These are phyloP conservation scores for Dalbergia cochinchinensis DNA, from an alignment of 306 rosid species.

Conservation along the genomic window DNA sequence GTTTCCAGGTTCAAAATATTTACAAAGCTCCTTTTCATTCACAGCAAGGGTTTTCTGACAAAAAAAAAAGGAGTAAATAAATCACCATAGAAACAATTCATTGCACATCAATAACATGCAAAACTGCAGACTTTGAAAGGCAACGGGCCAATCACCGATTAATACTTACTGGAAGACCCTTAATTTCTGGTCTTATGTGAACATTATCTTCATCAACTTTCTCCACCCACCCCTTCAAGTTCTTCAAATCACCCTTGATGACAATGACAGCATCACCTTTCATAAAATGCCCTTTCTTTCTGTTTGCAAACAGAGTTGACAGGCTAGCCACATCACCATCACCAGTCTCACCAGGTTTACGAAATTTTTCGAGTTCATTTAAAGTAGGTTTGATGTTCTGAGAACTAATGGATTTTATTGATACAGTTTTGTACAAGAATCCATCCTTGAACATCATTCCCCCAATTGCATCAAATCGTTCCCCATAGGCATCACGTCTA, in stretches of 20 bases:
- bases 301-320: constrained; percentile 86
- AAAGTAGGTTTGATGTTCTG: constrained; percentile 89
- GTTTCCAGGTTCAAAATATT: constrained; percentile 96
- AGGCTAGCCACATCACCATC: constrained; percentile 87
- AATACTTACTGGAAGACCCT: constrained; percentile 87
- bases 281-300: constrained; percentile 98
- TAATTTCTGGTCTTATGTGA: constrained; percentile 88
- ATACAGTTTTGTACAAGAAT: constrained; percentile 85
- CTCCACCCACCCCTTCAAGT: constrained; percentile 96
- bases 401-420: constrained; percentile 85
- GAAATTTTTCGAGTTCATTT: constrained; percentile 95
- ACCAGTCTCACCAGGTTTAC: constrained; percentile 91
- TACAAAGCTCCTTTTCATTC: constrained; percentile 90
- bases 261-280: constrained; percentile 97
- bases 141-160: constrained; percentile 22
- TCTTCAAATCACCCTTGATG: constrained; percentile 89
- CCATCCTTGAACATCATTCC: constrained; percentile 98
- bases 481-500: constrained; percentile 89
- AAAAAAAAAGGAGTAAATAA: constrained; percentile 2
- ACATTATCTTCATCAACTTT: constrained; percentile 94
- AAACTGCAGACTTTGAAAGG: constrained; percentile 16
- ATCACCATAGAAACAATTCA: constrained; percentile 31
- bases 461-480: constrained; percentile 83
- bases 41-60: constrained; percentile 84
- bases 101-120: constrained; percentile 10